Evolutionary conservation across 495 filamentous ascomycete genomes (phyloP).

Genomic region (Penicillium paxilli): DNA sequence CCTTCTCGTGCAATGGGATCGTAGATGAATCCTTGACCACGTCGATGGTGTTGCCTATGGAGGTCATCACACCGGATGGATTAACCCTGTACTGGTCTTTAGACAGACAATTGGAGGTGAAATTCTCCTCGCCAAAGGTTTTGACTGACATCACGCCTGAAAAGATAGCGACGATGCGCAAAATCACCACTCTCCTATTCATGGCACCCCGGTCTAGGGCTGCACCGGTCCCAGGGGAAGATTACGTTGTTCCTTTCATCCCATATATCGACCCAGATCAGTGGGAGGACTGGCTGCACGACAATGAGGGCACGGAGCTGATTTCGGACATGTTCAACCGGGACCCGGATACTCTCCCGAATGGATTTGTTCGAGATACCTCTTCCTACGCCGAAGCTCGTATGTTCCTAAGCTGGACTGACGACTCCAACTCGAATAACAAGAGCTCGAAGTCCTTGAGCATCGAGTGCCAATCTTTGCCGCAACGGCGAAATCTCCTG

Average conservation of each 20-base stretch:
- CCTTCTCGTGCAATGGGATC: conserved; percentile 29
- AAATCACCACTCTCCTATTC: conserved; percentile 51
- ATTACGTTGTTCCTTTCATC: conserved; percentile 44
- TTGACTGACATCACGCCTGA: conserved; percentile 7
- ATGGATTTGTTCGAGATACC: conserved; percentile 35
- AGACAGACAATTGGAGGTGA: conserved; percentile 38
- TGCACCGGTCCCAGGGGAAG: conserved; percentile 29
- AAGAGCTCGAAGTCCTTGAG: background rate
- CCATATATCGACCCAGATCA: conserved; percentile 21
- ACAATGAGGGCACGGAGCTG: conserved; percentile 21
- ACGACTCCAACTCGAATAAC: background rate
- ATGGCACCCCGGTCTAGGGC: conserved; percentile 44
- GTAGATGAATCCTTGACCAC: conserved; percentile 34
- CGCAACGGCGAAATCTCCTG: conserved; percentile 34
- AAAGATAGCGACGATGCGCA: conserved; percentile 19
- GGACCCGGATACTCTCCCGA: background rate
- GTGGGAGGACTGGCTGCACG: conserved; percentile 24
- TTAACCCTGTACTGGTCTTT: conserved; percentile 53
- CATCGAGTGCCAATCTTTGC: conserved; percentile 30
- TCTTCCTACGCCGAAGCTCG: conserved; percentile 28
- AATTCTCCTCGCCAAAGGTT: conserved; percentile 28
- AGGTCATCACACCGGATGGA: conserved; percentile 37
- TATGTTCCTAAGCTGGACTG: conserved; percentile 30
- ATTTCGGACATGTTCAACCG: conserved; percentile 24
- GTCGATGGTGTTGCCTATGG: conserved; percentile 46